Evolutionary conservation across 179 eudicot species (phyloP).

Genomic region (Beta macrorhiza): DNA sequence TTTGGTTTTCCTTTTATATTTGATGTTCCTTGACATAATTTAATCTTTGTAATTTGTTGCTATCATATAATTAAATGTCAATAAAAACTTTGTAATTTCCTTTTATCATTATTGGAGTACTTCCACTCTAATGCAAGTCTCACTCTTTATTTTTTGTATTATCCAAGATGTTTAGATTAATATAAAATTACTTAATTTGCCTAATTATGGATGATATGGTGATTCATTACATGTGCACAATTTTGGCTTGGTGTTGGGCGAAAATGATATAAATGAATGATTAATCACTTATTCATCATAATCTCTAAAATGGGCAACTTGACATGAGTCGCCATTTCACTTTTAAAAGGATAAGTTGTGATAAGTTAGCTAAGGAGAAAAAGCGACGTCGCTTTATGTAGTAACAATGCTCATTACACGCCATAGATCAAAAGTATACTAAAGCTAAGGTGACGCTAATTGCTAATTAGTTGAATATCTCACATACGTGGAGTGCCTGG

Average conservation of each 20-base stretch:
- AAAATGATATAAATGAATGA: conserved; percentile 19
- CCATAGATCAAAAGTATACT: conserved; percentile 10
- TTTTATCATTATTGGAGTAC: background rate
- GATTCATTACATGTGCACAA: background rate
- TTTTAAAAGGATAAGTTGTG: conserved; percentile 24
- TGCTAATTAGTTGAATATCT: conserved; percentile 7
- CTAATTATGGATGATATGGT: background rate
- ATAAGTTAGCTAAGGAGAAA: conserved; percentile 21
- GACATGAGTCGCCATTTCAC: conserved; percentile 22
- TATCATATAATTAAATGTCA: conserved; percentile 28
- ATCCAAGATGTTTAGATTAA: no score
- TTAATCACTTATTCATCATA: background rate
- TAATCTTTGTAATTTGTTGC: conserved; percentile 32
- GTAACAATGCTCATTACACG: conserved; percentile 15
- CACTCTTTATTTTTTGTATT: background rate
- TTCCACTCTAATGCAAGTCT: background rate
- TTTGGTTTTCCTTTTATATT: conserved; percentile 3
- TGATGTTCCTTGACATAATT: conserved; percentile 16
- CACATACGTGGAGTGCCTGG: background rate
- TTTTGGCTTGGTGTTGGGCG: conserved; percentile 14
- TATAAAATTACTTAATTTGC: background rate
- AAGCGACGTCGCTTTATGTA: conserved; percentile 18
- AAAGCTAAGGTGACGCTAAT: conserved; percentile 7
- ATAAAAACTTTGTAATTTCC: conserved; percentile 25
- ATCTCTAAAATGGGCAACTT: conserved; percentile 23